Conservation (phyloP, 192 early-diverging fungal species). For the Coemansia sp. region DNA sequence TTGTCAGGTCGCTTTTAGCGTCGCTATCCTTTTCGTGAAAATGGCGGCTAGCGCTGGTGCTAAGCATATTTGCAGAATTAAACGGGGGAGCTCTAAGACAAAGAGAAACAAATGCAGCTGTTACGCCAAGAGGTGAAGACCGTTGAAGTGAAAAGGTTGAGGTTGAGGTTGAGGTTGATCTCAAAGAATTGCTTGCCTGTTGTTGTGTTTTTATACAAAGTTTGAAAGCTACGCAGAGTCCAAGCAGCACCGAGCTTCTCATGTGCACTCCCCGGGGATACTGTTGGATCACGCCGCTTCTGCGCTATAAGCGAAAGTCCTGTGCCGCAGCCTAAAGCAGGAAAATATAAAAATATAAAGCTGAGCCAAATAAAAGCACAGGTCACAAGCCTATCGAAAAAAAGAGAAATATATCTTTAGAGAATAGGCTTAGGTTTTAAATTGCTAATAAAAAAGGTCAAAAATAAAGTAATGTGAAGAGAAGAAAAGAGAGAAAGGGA, state of each 20-base stretch:
- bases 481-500: too few relatives aligned
- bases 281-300: background rate
- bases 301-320: too few relatives aligned
- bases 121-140: background rate
- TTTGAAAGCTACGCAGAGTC: background rate
- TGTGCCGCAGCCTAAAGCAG: background rate
- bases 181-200: conserved; percentile 1
- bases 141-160: background rate
- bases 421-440: too few relatives aligned
- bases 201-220: conserved; percentile 2
- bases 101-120: conserved; percentile 6
- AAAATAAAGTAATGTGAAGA: conserved; percentile 2
- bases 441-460: too few relatives aligned
- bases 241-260: conserved; percentile 3
- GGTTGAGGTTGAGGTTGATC: background rate
- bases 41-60: background rate
- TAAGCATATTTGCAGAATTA: background rate
- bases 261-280: background rate
- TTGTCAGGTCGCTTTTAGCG: conserved; percentile 8
- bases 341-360: background rate
- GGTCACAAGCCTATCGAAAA: conserved; percentile 2
- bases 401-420: background rate
- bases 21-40: conserved; percentile 4
- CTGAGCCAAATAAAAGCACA: conserved; percentile 7
- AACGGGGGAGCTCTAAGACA: background rate